A percentile compares a stretch with the other conserved stretches of the same genome.
Conservation (phyloP, 352 stramenopile genomes). For the Phytophthora tubulina region DNA sequence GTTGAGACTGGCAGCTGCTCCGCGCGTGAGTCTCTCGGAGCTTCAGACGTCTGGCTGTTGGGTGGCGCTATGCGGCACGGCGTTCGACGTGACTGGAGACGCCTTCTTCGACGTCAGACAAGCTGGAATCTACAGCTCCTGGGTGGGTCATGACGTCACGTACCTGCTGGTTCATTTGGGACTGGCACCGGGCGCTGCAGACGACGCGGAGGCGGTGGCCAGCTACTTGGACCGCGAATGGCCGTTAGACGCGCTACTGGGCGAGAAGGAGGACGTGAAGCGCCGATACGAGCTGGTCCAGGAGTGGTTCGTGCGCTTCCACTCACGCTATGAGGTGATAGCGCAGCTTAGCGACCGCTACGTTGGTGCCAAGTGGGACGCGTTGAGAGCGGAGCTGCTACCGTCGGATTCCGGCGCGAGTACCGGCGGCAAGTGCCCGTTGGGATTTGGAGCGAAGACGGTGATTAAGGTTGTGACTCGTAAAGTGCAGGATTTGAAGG, state of each 20-base stretch:
- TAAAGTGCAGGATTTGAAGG: conserved; percentile 30
- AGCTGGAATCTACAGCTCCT: conserved; percentile 56
- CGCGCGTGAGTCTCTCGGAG: conserved; percentile 31
- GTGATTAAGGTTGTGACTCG: conserved; percentile 38
- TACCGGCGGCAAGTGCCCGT: conserved; percentile 57
- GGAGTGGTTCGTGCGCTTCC: conserved; percentile 67
- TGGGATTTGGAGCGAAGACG: conserved; percentile 62
- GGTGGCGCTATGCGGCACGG: conserved; percentile 66
- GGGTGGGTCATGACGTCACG: conserved; percentile 65
- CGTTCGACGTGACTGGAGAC: conserved; percentile 61
- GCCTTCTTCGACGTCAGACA: conserved; percentile 52
- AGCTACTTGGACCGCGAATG: conserved; percentile 53
- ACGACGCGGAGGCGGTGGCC: conserved; percentile 41
- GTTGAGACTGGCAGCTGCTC: conserved; percentile 18
- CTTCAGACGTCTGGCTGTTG: conserved; percentile 43
- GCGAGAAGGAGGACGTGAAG: conserved; percentile 22
- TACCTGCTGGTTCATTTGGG: conserved; percentile 55
- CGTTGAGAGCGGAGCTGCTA: conserved; percentile 49
- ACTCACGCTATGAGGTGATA: conserved; percentile 57
- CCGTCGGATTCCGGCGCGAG: conserved; percentile 27
- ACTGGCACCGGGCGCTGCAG: conserved; percentile 36
- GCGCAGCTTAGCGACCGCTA: conserved; percentile 61
- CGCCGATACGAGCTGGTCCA: conserved; percentile 48
- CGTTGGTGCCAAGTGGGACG: conserved; percentile 51
- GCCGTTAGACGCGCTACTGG: conserved; percentile 40